phyloP scores from a whole-genome alignment of 495 filamentous ascomycete species.

The Penicillium argentinense region DNA sequence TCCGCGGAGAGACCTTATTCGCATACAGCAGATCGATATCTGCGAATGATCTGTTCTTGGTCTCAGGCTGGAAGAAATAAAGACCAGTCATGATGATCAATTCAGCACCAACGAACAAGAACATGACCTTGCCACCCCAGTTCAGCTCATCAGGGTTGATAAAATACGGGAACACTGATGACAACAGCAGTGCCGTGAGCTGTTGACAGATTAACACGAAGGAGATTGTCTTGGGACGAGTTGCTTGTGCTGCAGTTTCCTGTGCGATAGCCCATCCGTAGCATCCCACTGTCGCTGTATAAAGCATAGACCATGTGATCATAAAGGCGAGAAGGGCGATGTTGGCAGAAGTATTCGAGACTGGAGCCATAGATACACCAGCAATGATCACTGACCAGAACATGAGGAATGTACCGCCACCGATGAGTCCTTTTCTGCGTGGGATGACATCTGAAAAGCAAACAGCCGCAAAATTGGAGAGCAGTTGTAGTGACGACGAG shows the following conservation, averaged over 20 bases:
- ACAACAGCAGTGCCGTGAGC: slow-evolving; percentile 55
- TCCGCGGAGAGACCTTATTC: slow-evolving; percentile 4
- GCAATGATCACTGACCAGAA: slow-evolving; percentile 17
- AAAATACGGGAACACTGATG: slow-evolving; percentile 61
- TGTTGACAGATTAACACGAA: slow-evolving; percentile 15
- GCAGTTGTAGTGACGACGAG: slow-evolving; percentile 9
- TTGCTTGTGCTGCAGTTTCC: slow-evolving; percentile 54
- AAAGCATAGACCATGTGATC: slow-evolving; percentile 55
- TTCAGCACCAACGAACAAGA: slow-evolving; percentile 47
- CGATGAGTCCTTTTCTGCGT: slow-evolving; percentile 13
- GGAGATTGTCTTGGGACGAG: slow-evolving; percentile 12
- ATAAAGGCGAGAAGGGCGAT: slow-evolving; percentile 36
- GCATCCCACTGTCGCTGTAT: slow-evolving; percentile 53
- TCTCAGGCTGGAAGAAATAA: slow-evolving; percentile 16
- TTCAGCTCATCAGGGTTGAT: slow-evolving; percentile 60
- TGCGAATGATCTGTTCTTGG: slow-evolving; percentile 9
- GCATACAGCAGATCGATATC: slow-evolving; percentile 13
- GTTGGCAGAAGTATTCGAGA: slow-evolving; percentile 8
- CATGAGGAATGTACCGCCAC: slow-evolving; percentile 13
- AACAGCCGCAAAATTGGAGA: slow-evolving; percentile 9
- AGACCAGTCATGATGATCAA: slow-evolving; percentile 13
- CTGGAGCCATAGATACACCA: slow-evolving; percentile 12
- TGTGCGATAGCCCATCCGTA: slow-evolving; percentile 62
- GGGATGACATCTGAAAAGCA: slow-evolving; percentile 14
- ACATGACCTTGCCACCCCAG: slow-evolving; percentile 60